Percentiles rank a stretch among this genome's conserved stretches.
phyloP scores from a whole-genome alignment of 2,329 filamentous ascomycete species.

The Chrysosporium queenslandicum region DNA sequence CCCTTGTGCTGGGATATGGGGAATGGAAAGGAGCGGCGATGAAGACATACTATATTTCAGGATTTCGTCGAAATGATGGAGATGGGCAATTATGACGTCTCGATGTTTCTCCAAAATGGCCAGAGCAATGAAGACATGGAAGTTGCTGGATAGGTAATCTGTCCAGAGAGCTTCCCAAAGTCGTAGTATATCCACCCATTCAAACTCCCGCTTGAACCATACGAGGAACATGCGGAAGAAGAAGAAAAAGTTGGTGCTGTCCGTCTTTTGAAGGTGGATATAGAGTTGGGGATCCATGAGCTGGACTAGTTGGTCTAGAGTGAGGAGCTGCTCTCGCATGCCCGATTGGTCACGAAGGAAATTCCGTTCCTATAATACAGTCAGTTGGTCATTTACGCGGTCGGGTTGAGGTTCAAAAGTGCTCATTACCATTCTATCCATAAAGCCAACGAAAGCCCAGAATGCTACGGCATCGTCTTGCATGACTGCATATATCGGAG shows the following conservation, averaged over 20 bases:
- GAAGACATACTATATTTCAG: slow-evolving; percentile 72
- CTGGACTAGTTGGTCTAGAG: slow-evolving; percentile 87
- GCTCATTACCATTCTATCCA: slow-evolving; percentile 69
- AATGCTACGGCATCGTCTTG: slow-evolving; percentile 96
- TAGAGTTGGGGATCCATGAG: slow-evolving; percentile 95
- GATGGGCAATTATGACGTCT: slow-evolving; percentile 90
- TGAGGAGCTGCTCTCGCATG: slow-evolving; percentile 84
- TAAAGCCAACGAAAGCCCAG: slow-evolving; percentile 92
- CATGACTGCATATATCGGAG: slow-evolving; percentile 91
- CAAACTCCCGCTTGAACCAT: slow-evolving; percentile 97
- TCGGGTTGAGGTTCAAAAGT: neutral
- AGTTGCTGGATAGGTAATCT: slow-evolving; percentile 76
- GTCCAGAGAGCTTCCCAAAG: slow-evolving; percentile 95
- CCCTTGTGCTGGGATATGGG: neutral
- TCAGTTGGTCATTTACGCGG: neutral
- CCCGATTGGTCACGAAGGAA: slow-evolving; percentile 92
- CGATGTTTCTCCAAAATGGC: slow-evolving; percentile 92
- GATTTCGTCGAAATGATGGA: slow-evolving; percentile 92
- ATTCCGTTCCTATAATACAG: slow-evolving; percentile 59
- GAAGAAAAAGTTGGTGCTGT: slow-evolving; percentile 99
- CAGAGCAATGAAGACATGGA: slow-evolving; percentile 87
- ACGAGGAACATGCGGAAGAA: slow-evolving; percentile 98
- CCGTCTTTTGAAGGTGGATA: slow-evolving; percentile 74
- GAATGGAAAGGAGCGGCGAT: neutral
- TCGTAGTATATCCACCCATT: slow-evolving; percentile 73